Evolutionary conservation across 805 yeast species (phyloP), one percentile per base, ranked within the genome.

Genomic region (Saccharomycopsis guyanensis): DNA sequence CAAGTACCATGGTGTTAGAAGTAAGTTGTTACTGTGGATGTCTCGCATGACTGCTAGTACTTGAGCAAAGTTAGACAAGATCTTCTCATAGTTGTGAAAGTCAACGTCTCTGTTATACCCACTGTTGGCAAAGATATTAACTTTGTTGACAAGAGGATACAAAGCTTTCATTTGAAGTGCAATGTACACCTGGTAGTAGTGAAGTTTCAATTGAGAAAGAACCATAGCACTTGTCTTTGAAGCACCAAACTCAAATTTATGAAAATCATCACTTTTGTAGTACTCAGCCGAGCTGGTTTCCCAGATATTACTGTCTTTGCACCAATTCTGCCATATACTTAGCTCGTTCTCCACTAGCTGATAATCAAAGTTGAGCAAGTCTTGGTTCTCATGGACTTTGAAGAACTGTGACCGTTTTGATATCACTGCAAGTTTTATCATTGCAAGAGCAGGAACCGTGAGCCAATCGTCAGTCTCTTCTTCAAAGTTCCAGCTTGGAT

Each of bases 1-100:
- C 40, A 68, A 52, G 67, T 75, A 73, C 83, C 83, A 78, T 2
- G 82, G 82, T 12, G 67, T 55, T 45, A 57, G 64, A 40, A 56
- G 20, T 55, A 54, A 44, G 1, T 62, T 61, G 3, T 60, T 60
- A 10, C 58, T 55, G 20, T 59, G 57, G 23, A 69, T 52, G 45
- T 59, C 57, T 37, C 57, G 55, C 25, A 68, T 51, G 6, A 68
- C 53, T 16, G 57, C 59, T 7, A 68, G 52, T 2, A 65, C 58
- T 16, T 65, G 62, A 12, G 55, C 54, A 42, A 64, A 61, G 31
- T 67, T 59, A 20, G 55, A 58, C 1, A 67, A 22, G 2, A 70
- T 62, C 50, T 57, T 46, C 31, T 60, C 23, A 22, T 19, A 38
- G 16, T 38, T 27, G n/a, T 37, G 36, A 12, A 43, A 43, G 15